Evolutionary conservation across 768 basidiomycete genomes (phyloP).

Genomic region (Pulveroboletus sp.): DNA sequence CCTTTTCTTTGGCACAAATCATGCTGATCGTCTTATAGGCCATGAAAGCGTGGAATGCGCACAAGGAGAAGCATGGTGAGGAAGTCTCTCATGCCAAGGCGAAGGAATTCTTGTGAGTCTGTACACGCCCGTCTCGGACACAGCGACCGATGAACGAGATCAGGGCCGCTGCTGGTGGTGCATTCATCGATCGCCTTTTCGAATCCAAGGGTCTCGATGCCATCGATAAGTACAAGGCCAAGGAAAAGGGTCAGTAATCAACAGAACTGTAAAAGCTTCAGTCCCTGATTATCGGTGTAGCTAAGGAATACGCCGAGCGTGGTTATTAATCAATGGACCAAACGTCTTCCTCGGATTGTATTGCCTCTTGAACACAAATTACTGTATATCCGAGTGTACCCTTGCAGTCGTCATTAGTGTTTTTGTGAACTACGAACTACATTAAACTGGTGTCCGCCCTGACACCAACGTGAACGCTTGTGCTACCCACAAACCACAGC

Average conservation of each 20-base stretch:
- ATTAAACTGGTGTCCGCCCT: not conserved
- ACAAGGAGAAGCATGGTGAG: constrained; percentile 45
- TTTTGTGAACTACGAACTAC: not conserved
- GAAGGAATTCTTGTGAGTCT: constrained; percentile 47
- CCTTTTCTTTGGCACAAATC: not conserved
- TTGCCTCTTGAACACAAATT: not conserved
- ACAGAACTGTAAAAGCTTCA: no score
- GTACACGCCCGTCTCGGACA: not conserved
- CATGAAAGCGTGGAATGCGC: constrained; percentile 58
- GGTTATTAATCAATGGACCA: not conserved
- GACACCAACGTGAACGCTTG: not conserved
- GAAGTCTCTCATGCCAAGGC: constrained; percentile 47
- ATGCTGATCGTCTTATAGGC: constrained; percentile 37
- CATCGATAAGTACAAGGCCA: constrained; percentile 41
- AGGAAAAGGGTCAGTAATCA: constrained; percentile 30
- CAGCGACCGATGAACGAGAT: not conserved
- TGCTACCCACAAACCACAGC: not conserved
- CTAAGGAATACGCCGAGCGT: not conserved
- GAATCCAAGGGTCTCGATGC: constrained; percentile 59
- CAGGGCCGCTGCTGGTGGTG: constrained; percentile 54
- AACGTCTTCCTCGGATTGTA: not conserved
- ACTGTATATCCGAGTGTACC: no score
- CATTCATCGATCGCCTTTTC: constrained; percentile 46
- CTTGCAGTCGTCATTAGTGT: not conserved
- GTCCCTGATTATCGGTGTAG: constrained; percentile 8